Conservation (phyloP, 306 rosid genomes). For the Lathyrus sativus region DNA sequence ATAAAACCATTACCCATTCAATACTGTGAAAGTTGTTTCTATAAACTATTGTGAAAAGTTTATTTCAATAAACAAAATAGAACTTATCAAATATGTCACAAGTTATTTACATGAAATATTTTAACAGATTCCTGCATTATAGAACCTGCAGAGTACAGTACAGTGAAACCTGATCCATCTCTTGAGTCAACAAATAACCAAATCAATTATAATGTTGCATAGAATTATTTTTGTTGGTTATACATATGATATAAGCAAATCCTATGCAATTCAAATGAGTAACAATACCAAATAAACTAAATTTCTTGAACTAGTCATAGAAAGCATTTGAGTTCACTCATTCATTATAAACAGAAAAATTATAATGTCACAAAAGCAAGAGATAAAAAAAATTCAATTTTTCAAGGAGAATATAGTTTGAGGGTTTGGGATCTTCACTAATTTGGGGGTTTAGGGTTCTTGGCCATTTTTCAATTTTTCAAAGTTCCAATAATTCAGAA, state of each 20-base stretch:
- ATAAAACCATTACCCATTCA: too few species aligned
- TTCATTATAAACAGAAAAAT: slow-evolving; percentile 39
- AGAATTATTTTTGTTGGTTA: slow-evolving; percentile 2
- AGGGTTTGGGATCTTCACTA: too few species aligned
- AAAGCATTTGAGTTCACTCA: slow-evolving; percentile 40
- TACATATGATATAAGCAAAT: slow-evolving; percentile 18
- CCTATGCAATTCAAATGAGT: slow-evolving; percentile 24
- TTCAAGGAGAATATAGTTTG: too few species aligned
- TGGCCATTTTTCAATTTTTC: too few species aligned
- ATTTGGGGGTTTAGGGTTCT: too few species aligned
- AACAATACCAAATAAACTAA: slow-evolving; percentile 4
- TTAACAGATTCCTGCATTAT: slow-evolving; percentile 1
- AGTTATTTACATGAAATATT: background rate
- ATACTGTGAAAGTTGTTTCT: too few species aligned
- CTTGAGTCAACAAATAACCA: background rate
- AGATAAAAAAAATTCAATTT: background rate
- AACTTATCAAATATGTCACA: too few species aligned
- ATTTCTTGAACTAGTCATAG: slow-evolving; percentile 3
- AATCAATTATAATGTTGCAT: background rate
- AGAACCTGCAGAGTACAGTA: background rate
- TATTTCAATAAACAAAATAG: too few species aligned
- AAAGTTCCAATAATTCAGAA: too few species aligned
- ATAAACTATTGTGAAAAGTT: too few species aligned
- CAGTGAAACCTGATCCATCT: background rate
- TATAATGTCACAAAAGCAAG: slow-evolving; percentile 4